phyloP scores from a whole-genome alignment of 129 eudicot genomes.

The Ambrosia artemisiifolia region DNA sequence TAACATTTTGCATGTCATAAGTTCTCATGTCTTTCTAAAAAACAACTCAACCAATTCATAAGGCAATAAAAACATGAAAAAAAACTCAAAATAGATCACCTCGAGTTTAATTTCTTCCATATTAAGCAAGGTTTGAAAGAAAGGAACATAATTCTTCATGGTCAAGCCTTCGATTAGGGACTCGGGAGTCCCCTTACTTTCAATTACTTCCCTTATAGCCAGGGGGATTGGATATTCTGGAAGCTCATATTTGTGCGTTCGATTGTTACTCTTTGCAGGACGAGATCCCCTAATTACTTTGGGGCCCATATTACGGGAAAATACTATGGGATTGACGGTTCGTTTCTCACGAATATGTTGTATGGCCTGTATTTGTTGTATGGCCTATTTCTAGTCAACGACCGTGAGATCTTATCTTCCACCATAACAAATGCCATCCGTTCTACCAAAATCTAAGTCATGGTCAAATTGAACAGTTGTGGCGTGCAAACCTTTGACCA shows the following conservation, averaged over 20 bases:
- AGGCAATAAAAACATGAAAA: no score
- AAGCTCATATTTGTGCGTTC: conserved; percentile 40
- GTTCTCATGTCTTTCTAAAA: conserved; percentile 65
- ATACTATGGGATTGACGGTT: conserved; percentile 25
- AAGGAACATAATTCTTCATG: no score
- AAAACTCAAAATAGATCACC: conserved; percentile 42
- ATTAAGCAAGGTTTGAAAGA: conserved; percentile 47
- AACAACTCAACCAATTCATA: conserved; percentile 11
- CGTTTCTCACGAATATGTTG: conserved; percentile 45
- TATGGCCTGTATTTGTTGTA: conserved; percentile 56
- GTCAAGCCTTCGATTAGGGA: no score
- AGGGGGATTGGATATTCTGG: conserved; percentile 53
- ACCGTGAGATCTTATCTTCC: no score
- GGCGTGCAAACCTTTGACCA: conserved; percentile 63
- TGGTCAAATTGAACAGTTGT: conserved; percentile 67
- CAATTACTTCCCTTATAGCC: conserved; percentile 42
- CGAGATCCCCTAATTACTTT: conserved; percentile 55
- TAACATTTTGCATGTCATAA: no score
- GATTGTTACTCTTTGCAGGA: conserved; percentile 44
- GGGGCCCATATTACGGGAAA: conserved; percentile 15
- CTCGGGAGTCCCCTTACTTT: conserved; percentile 48
- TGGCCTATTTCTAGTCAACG: conserved; percentile 59
- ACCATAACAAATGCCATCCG: conserved; percentile 71
- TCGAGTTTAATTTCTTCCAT: conserved; percentile 86
- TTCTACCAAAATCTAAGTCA: conserved; percentile 65